Conservation (phyloP, 2,329 filamentous ascomycete species). For the Fusarium robinianum region DNA sequence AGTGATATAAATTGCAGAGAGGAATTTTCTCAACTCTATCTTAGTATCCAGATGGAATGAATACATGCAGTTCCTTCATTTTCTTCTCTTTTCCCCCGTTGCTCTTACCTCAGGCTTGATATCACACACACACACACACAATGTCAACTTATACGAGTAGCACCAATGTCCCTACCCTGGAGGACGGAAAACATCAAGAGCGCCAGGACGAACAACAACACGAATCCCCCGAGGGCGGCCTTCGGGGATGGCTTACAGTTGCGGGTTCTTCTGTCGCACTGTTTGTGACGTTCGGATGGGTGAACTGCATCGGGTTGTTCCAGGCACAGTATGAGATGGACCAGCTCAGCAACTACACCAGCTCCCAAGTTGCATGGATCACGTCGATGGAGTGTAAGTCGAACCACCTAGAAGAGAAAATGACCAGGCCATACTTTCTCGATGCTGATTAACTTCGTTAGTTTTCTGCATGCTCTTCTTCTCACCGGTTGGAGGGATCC, state of each 20-base stretch:
- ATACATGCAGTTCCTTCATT: not conserved
- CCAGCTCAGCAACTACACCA: conserved; percentile 47
- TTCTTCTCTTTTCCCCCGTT: too few species aligned
- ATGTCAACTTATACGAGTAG: conserved; percentile 13
- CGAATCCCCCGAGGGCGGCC: conserved; percentile 13
- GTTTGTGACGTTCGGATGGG: conserved; percentile 35
- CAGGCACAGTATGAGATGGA: conserved; percentile 54
- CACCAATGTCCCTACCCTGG: conserved; percentile 18
- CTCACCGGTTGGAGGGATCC: conserved; percentile 32
- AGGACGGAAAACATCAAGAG: conserved; percentile 6
- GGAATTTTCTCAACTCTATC: too few species aligned
- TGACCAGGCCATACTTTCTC: not conserved
- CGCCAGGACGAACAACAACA: conserved; percentile 1
- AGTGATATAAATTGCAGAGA: conserved; percentile 1
- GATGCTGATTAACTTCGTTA: conserved; percentile 4
- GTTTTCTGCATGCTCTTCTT: conserved; percentile 42
- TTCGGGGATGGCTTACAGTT: conserved; percentile 23
- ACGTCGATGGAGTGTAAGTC: conserved; percentile 47
- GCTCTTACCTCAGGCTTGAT: too few species aligned
- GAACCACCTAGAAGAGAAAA: not conserved
- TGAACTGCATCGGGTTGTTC: conserved; percentile 49
- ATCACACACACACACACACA: not conserved
- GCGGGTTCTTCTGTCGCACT: conserved; percentile 24
- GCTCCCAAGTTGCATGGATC: conserved; percentile 56
- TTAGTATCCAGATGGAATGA: too few species aligned